Evolutionary conservation across 306 rosid genomes (phyloP).

Genomic region (Medicago lupulina): DNA sequence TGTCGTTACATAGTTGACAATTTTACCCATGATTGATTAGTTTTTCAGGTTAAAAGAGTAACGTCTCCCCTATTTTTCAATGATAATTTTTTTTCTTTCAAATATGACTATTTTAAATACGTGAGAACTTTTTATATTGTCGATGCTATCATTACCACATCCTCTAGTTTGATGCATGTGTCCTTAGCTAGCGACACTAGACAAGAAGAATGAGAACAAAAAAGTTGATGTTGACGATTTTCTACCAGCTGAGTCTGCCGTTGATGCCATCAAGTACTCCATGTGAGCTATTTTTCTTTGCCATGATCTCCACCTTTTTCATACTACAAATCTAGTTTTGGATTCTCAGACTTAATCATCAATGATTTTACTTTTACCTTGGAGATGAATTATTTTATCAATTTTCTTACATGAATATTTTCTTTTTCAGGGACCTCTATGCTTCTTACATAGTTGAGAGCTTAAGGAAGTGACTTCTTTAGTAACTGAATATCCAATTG

Average conservation of each 20-base stretch:
- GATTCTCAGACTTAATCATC: conserved; percentile 7
- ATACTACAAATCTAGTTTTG: conserved; percentile 6
- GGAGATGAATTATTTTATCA: not conserved
- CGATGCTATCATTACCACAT: conserved; percentile 15
- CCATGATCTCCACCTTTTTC: not conserved
- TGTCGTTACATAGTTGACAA: not conserved
- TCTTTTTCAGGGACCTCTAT: conserved; percentile 81
- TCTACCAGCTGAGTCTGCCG: conserved; percentile 81
- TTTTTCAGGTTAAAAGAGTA: not conserved
- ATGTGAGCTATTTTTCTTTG: conserved; percentile 62
- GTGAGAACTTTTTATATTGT: not conserved
- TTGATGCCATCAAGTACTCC: conserved; percentile 84
- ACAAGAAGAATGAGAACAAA: conserved; percentile 99
- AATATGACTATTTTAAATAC: not conserved
- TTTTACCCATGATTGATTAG: conserved; percentile 5
- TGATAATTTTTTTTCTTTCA: not conserved
- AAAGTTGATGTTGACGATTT: conserved; percentile 93
- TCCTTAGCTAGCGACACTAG: conserved; percentile 65
- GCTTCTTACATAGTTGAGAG: conserved; percentile 91
- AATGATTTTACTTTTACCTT: not conserved
- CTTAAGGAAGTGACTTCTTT: conserved; percentile 77
- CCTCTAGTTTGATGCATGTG: conserved; percentile 27
- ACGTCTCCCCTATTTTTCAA: conserved; percentile 6
- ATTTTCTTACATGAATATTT: conserved; percentile 21
- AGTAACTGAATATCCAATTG: conserved; percentile 37